Evolutionary conservation across 768 basidiomycete genomes (phyloP).

Genomic region (Lactarius vividus): DNA sequence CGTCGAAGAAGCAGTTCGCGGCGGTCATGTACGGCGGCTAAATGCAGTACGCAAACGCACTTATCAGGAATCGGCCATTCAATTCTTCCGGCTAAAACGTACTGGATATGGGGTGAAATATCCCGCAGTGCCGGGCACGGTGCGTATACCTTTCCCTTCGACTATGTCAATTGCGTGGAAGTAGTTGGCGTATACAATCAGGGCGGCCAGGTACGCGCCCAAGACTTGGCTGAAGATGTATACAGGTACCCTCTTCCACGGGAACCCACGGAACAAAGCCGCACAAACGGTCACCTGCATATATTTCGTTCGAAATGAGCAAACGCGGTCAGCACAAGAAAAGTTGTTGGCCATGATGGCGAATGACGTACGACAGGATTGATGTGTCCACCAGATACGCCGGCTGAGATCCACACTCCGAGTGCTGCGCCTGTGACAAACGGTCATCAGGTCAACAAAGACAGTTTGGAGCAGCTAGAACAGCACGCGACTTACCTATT

Average conservation of each 20-base stretch:
- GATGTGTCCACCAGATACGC: constrained; percentile 66
- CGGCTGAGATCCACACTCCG: constrained; percentile 64
- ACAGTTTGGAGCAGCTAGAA: not conserved
- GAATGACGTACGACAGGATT: constrained; percentile 34
- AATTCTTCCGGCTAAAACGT: constrained; percentile 27
- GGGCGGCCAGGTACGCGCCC: constrained; percentile 58
- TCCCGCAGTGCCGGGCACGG: constrained; percentile 49
- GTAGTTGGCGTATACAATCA: constrained; percentile 59
- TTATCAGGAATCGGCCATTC: not conserved
- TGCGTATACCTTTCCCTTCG: constrained; percentile 54
- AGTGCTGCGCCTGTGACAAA: constrained; percentile 47
- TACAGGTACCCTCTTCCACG: constrained; percentile 73
- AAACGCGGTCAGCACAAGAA: not conserved
- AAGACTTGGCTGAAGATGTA: constrained; percentile 62
- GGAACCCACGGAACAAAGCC: constrained; percentile 67
- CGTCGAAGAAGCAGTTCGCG: constrained; percentile 45
- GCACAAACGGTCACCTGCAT: constrained; percentile 65
- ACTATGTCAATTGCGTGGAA: constrained; percentile 61
- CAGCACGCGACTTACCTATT: not conserved
- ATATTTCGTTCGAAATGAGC: not conserved
- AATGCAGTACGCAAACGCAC: not conserved
- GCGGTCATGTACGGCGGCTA: constrained; percentile 42
- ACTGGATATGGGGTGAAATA: constrained; percentile 64
- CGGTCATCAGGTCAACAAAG: not conserved
- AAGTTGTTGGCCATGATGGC: not conserved